A percentile compares a stretch with the other conserved stretches of the same genome.
These are phyloP conservation scores for Acephala macrosclerotiorum DNA, from an alignment of 2,329 filamentous ascomycete genomes.

Conservation along the genomic window DNA sequence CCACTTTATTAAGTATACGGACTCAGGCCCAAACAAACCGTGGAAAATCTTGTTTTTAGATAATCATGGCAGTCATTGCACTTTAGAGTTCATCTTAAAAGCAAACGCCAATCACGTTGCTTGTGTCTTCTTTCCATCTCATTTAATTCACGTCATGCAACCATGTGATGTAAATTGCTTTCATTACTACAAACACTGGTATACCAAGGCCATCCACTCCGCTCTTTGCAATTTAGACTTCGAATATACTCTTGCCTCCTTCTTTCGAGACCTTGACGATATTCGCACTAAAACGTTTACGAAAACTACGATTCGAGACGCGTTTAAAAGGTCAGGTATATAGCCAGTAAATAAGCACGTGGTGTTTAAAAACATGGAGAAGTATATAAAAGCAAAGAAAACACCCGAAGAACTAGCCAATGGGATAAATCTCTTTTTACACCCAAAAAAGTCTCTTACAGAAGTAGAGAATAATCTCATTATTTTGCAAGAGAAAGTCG, in stretches of 20 bases:
- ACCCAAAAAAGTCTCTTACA: too few relatives aligned
- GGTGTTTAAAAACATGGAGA: constrained; percentile 4
- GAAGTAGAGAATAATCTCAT: too few relatives aligned
- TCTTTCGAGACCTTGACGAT: neutral
- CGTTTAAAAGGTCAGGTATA: neutral
- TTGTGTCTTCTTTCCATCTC: neutral
- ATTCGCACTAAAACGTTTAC: neutral
- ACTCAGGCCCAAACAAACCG: neutral
- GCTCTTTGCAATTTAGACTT: neutral
- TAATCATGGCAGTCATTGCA: neutral
- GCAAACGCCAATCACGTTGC: neutral
- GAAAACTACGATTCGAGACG: neutral
- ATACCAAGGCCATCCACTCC: neutral
- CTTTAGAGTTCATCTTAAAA: neutral
- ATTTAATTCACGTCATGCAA: neutral
- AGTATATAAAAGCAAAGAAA: neutral
- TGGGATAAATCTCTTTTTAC: too few relatives aligned
- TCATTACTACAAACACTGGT: neutral
- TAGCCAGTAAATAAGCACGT: neutral
- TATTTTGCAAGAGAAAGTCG: neutral
- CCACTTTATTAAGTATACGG: neutral
- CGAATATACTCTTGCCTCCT: neutral
- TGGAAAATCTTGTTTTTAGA: constrained; percentile 1
- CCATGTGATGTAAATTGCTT: neutral
- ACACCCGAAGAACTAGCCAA: too few relatives aligned